A percentile compares a stretch with the other conserved stretches of the same genome.
phyloP scores from a whole-genome alignment of 2,329 filamentous ascomycete species.

The Cadophora luteo-olivacea region DNA sequence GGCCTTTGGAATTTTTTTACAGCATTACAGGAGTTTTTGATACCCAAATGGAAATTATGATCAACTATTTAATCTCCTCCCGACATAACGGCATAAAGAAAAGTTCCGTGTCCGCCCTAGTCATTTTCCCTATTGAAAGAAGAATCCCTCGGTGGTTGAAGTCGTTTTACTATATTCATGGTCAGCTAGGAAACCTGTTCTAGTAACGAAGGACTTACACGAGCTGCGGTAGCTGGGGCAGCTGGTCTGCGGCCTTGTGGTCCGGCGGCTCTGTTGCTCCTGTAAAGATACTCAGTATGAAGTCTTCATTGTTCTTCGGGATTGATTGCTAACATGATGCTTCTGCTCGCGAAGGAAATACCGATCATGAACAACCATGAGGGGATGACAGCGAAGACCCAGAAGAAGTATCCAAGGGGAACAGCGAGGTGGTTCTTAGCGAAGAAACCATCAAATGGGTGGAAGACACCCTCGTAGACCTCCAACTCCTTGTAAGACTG shows the following conservation, averaged over 20 bases:
- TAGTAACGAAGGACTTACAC: constrained; percentile 38
- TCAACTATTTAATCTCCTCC: constrained; percentile 33
- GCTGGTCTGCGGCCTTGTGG: constrained; percentile 32
- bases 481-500: constrained; percentile 55
- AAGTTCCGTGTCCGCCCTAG: constrained; percentile 19
- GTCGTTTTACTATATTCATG: constrained; percentile 24
- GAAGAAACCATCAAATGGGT: constrained; percentile 75
- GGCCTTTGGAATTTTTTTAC: background rate
- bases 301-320: constrained; percentile 27
- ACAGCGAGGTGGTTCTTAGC: constrained; percentile 67
- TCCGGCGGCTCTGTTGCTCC: constrained; percentile 33
- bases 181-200: constrained; percentile 34
- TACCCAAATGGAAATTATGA: constrained; percentile 42
- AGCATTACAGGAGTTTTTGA: constrained; percentile 33
- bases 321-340: constrained; percentile 71
- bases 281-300: constrained; percentile 35
- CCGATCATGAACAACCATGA: constrained; percentile 82
- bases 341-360: constrained; percentile 75
- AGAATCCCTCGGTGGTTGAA: constrained; percentile 8
- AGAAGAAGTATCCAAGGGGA: constrained; percentile 72
- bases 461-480: constrained; percentile 71
- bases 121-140: constrained; percentile 14
- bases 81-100: constrained; percentile 18
- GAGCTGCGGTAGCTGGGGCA: constrained; percentile 30
- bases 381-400: constrained; percentile 69